A percentile compares a stretch with the other conserved stretches of the same genome.
These are phyloP conservation scores for Populus davidiana DNA, from an alignment of 345 rosid genomes.

Conservation along the genomic window DNA sequence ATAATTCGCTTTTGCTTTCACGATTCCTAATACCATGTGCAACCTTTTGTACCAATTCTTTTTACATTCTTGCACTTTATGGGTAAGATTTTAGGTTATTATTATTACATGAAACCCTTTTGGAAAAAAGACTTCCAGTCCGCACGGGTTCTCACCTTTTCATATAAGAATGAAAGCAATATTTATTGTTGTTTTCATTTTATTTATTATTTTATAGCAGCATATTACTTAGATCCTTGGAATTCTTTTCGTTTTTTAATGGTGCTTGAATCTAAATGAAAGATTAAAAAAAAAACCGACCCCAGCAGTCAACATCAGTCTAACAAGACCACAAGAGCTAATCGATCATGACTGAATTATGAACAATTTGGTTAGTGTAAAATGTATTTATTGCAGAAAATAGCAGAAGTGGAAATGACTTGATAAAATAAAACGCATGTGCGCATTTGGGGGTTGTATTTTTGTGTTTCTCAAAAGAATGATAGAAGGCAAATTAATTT, in stretches of 20 bases:
- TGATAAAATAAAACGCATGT: too few relatives aligned
- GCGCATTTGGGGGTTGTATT: not conserved
- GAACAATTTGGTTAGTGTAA: not conserved
- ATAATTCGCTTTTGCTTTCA: constrained; percentile 11
- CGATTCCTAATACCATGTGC: not conserved
- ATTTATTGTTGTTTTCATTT: not conserved
- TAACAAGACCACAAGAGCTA: not conserved
- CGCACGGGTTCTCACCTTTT: not conserved
- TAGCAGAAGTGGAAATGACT: too few relatives aligned
- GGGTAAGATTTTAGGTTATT: not conserved
- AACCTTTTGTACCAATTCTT: not conserved
- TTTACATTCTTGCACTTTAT: constrained; percentile 7
- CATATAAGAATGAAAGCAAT: not conserved
- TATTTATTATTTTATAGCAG: not conserved
- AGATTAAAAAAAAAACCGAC: not conserved
- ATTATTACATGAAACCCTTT: not conserved
- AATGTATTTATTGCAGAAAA: too few relatives aligned
- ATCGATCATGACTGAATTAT: not conserved
- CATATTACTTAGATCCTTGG: not conserved
- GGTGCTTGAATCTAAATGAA: not conserved
- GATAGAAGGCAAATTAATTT: not conserved
- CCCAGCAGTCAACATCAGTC: not conserved
- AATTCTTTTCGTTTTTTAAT: not conserved
- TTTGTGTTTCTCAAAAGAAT: not conserved
- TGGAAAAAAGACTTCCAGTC: not conserved